These are phyloP conservation scores for Saccharum hybrid DNA, from an alignment of 202 grass and related monocot species.

Conservation along the genomic window DNA sequence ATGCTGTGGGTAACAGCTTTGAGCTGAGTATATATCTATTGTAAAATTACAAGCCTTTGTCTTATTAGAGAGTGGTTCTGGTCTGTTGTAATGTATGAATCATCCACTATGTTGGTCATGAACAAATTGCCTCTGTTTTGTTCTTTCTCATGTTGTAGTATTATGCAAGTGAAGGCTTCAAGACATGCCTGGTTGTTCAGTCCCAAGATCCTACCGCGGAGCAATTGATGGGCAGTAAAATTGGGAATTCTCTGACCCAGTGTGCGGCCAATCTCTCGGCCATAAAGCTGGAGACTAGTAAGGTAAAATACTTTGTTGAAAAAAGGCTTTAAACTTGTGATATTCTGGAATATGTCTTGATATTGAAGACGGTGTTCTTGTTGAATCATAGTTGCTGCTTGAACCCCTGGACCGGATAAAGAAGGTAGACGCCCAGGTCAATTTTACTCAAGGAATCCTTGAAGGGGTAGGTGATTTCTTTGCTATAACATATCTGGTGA, in stretches of 20 bases:
- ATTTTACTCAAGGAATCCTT: conserved; percentile 93
- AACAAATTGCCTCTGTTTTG: not conserved
- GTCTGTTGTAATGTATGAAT: not conserved
- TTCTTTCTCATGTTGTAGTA: conserved; percentile 50
- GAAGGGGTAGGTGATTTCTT: conserved; percentile 68
- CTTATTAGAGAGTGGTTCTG: not conserved
- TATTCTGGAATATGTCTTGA: not conserved
- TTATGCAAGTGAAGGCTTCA: conserved; percentile 85
- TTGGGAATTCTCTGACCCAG: conserved; percentile 57
- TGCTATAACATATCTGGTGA: not conserved
- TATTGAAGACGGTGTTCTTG: conserved; percentile 15
- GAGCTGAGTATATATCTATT: conserved; percentile 7
- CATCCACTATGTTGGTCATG: not conserved
- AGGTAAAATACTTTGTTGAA: conserved; percentile 57
- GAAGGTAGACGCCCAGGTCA: conserved; percentile 78
- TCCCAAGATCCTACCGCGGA: conserved; percentile 73
- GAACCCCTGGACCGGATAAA: conserved; percentile 88
- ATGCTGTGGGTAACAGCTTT: not conserved
- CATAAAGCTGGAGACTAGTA: conserved; percentile 82
- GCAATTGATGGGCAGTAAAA: conserved; percentile 73
- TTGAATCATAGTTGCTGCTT: conserved; percentile 71
- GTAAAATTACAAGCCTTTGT: not conserved
- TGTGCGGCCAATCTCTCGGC: conserved; percentile 63
- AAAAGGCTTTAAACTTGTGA: not conserved
- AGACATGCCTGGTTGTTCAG: conserved; percentile 76